Evolutionary conservation across 2,329 filamentous ascomycete species (phyloP), one percentile per base, ranked within the genome.

Genomic region (Arthrobotrys entomopaga): DNA sequence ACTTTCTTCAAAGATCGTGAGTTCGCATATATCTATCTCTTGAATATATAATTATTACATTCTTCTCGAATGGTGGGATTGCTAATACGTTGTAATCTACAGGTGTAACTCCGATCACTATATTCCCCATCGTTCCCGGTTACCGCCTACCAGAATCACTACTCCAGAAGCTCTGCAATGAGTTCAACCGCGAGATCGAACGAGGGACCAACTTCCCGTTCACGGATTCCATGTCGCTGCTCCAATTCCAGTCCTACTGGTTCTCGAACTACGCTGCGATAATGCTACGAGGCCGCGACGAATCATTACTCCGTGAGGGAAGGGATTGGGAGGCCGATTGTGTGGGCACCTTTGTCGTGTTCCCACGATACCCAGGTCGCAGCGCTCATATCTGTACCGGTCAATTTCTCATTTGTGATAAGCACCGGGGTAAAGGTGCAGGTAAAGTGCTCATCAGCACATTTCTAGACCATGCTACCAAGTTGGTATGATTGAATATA

Each of bases 381-480:
- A 90, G 87, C 78, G 90, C 87, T 79, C 89, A 92, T 82, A 86
- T 91, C 59, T 91, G 89, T 81, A 97, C 96, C 80, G 93, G 88
- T 70, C 90, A 89, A 34, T 92, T 93, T 80, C 84, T 93, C 60
- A 90, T 92, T 72, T 92, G 90, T 8, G 88, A 90, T 79, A 88
- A 88, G 11, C 86, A 89, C 59, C 88, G 90, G 74, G 90, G 90
- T 81, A 89, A 89, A 72, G 90, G 90, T 77, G 90, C 91, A 0
- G 90, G 90, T 65, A 87, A 89, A 46, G 84, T 91, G 75, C 90
- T 93, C 88, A 90, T 90, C 61, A 90, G 92, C 82, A 85, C 87
- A 29, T 92, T 92, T 81, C 84, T 93, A 34, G 89, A 92, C 80
- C 92, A 89, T 89, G 90, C 90, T 13, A 89, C 90, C 29, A 87